These are phyloP conservation scores for Wickerhamiella brachini DNA, from an alignment of 805 yeast species.

Conservation along the genomic window DNA sequence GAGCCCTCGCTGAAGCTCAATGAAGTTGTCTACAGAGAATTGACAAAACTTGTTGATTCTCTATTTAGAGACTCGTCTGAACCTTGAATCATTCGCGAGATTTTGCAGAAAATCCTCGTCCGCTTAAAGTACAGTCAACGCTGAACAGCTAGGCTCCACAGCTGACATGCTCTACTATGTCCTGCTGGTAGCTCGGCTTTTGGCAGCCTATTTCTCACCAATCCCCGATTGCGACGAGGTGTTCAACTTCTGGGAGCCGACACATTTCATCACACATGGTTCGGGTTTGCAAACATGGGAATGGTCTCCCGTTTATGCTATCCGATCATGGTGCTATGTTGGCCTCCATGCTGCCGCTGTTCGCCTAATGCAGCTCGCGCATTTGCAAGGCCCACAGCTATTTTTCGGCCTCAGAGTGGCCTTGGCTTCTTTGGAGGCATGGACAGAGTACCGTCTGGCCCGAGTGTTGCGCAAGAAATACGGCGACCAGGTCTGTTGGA, in stretches of 20 bases:
- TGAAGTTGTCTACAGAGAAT: too few relatives aligned
- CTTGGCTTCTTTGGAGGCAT: constrained; percentile 29
- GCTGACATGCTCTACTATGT: constrained; percentile 3
- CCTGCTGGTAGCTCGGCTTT: constrained; percentile 18
- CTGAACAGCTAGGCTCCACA: too few relatives aligned
- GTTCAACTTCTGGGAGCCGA: constrained; percentile 90
- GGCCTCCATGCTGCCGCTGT: constrained; percentile 29
- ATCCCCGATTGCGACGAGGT: constrained; percentile 89
- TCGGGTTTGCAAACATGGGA: constrained; percentile 97
- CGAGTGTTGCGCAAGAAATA: constrained; percentile 28
- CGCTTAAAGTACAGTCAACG: too few relatives aligned
- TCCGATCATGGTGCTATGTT: constrained; percentile 73
- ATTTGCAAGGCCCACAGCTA: constrained; percentile 11
- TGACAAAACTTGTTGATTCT: too few relatives aligned
- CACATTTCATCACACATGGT: constrained; percentile 59
- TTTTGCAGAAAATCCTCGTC: too few relatives aligned
- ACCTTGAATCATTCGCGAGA: too few relatives aligned
- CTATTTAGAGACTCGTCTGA: too few relatives aligned
- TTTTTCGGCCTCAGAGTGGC: constrained; percentile 44
- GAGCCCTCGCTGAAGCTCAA: too few relatives aligned
- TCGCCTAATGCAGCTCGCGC: constrained; percentile 10
- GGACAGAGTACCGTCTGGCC: constrained; percentile 42
- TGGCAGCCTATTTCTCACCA: constrained; percentile 42
- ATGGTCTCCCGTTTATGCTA: constrained; percentile 78
- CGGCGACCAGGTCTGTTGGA: constrained; percentile 35